Conservation (phyloP, 305 asterid genomes). For the Fraxinus nigra region DNA sequence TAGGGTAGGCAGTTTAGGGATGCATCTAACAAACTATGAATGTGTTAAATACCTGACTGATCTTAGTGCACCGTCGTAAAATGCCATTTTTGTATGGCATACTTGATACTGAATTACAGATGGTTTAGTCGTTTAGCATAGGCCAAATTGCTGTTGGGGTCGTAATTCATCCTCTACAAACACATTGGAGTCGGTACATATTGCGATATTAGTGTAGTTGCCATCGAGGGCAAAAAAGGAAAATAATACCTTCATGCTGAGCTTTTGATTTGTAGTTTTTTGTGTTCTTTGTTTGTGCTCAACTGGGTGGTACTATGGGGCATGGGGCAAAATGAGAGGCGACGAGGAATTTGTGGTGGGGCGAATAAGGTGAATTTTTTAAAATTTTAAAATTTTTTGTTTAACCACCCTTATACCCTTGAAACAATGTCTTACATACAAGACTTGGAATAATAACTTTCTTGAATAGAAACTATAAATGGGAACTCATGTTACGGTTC, state of each 20-base stretch:
- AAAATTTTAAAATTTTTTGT: background rate
- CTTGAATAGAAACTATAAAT: background rate
- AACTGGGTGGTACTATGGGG: background rate
- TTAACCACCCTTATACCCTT: background rate
- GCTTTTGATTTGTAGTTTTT: background rate
- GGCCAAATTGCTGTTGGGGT: background rate
- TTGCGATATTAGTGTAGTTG: background rate
- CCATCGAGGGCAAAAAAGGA: background rate
- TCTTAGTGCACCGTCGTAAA: background rate
- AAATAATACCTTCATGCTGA: background rate
- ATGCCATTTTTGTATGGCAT: background rate
- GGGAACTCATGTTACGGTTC: background rate
- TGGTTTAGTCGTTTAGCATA: background rate
- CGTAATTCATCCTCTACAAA: background rate
- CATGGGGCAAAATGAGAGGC: background rate
- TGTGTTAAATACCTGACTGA: background rate
- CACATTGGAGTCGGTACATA: background rate
- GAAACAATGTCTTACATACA: background rate
- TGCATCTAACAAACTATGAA: background rate
- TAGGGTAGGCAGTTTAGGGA: background rate
- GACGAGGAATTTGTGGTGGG: background rate
- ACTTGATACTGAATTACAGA: background rate
- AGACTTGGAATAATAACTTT: background rate
- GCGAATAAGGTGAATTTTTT: background rate
- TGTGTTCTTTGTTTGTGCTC: background rate